These are phyloP conservation scores for Nothopassalora personata DNA, from an alignment of 2,329 filamentous ascomycete genomes.

Conservation along the genomic window DNA sequence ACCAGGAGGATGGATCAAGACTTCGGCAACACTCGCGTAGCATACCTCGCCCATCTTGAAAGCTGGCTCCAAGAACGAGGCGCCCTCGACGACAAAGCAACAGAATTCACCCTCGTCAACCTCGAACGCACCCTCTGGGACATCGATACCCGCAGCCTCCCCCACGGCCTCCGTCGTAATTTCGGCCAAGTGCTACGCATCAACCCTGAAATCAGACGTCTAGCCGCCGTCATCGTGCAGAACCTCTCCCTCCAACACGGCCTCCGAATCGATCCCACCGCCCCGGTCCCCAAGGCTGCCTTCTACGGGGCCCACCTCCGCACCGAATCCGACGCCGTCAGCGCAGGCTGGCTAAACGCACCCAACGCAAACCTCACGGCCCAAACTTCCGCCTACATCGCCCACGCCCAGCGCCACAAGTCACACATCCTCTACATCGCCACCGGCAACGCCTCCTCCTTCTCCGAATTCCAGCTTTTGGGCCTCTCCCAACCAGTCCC, in stretches of 20 bases:
- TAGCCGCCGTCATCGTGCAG: slow-evolving; percentile 35
- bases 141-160: slow-evolving; percentile 28
- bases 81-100: background rate
- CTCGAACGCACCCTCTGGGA: slow-evolving; percentile 28
- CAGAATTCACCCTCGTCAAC: slow-evolving; percentile 22
- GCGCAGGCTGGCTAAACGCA: slow-evolving; percentile 28
- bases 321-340: slow-evolving; percentile 34
- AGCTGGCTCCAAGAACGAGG: slow-evolving; percentile 1
- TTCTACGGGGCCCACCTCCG: slow-evolving; percentile 39
- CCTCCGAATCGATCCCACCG: slow-evolving; percentile 26
- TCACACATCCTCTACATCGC: slow-evolving; percentile 41
- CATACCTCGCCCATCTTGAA: slow-evolving; percentile 9
- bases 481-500: slow-evolving; percentile 31
- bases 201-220: slow-evolving; percentile 19
- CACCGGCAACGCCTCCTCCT: slow-evolving; percentile 38
- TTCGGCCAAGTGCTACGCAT: slow-evolving; percentile 29
- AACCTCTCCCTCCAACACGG: slow-evolving; percentile 27
- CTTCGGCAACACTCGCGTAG: slow-evolving; percentile 12
- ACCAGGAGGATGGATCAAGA: slow-evolving; percentile 22
- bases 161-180: slow-evolving; percentile 22
- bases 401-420: slow-evolving; percentile 29
- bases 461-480: slow-evolving; percentile 35
- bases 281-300: slow-evolving; percentile 23
- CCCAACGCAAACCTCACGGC: slow-evolving; percentile 33
- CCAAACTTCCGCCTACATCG: slow-evolving; percentile 37